Evolutionary conservation across 1,284 basidiomycete species (phyloP), one percentile per base, ranked within the genome.

Genomic region (Polyporus tsugae): DNA sequence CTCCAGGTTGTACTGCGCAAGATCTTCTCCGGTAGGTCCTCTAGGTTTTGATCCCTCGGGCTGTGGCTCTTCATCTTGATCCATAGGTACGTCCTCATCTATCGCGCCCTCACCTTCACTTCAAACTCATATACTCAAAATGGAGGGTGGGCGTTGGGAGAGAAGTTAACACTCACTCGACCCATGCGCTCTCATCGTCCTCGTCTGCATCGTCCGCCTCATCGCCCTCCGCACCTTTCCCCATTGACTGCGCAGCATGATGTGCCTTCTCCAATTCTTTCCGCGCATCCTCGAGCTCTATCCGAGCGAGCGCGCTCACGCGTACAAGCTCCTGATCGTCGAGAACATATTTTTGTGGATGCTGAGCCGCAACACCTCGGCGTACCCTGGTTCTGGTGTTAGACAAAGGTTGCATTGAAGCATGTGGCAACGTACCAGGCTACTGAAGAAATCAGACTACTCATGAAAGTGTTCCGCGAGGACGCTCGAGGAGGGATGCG

Each of bases 1-100:
- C 78, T 99, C 97, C 71, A 99, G 82, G 73, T 97, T 93, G 82
- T 98, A 99, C 72, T 95, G 85, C 0, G 92, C 88, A n/a, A 99
- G 82, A 80, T 96, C 96, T 72, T 96, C 91, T 2, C 85, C 83
- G 70, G 90, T 88, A 58, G 80, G 70, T 2, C 85, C 83, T 70
- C 90, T 88, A 59, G 80, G 70, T 74, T 82, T 82, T 0, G 79
- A 72, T n/a, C 71, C 72, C 11, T 79, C 60, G 9, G 73, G 73
- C 67, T 78, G 78, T 6, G 71, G 55, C 4, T 75, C 71, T 25
- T 78, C 67, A 44, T 75, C 71, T 73, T 80, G 68, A 61, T 78
- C 75, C 74, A 76, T 78, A 22, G 80, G 82, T 49, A 81, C 81
- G 78, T 92, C 91, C 60, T 92, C 86, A 64, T 89, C 89, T 88